Evolutionary conservation across 2,329 filamentous ascomycete genomes (phyloP).

Genomic region (Clarireedia hainanense): DNA sequence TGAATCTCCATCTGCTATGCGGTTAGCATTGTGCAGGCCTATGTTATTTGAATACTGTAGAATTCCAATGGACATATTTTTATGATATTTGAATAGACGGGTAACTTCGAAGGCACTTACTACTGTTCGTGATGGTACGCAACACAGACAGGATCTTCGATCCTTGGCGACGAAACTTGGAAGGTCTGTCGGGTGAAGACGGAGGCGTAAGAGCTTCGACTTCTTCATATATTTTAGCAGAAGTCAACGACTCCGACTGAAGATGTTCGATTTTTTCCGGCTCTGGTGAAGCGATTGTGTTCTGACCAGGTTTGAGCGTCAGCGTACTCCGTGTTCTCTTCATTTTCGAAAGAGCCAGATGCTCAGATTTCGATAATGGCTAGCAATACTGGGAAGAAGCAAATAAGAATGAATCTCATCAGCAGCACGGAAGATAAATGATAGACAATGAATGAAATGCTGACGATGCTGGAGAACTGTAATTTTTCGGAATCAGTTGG

Average conservation of each 20-base stretch:
- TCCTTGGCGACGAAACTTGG: conserved; percentile 35
- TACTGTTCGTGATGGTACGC: conserved; percentile 36
- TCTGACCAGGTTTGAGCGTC: conserved; percentile 1
- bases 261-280: not conserved
- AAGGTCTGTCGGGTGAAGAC: conserved; percentile 21
- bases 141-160: conserved; percentile 37
- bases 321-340: conserved; percentile 17
- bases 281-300: not conserved
- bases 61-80: not conserved
- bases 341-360: conserved; percentile 11
- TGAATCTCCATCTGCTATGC: not conserved
- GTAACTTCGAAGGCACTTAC: conserved; percentile 11
- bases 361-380: not conserved
- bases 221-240: not conserved
- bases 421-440: conserved; percentile 2
- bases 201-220: conserved; percentile 18
- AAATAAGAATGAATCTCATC: conserved; percentile 4
- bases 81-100: no score
- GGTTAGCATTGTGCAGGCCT: not conserved
- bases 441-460: not conserved
- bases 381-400: conserved; percentile 1
- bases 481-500: not conserved
- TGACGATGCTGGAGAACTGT: not conserved
- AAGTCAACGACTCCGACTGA: not conserved
- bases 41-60: not conserved